A percentile compares a stretch with the other conserved stretches of the same genome.
phyloP scores from a whole-genome alignment of 2,329 filamentous ascomycete genomes.

The Neopestalotiopsis clavispora region DNA sequence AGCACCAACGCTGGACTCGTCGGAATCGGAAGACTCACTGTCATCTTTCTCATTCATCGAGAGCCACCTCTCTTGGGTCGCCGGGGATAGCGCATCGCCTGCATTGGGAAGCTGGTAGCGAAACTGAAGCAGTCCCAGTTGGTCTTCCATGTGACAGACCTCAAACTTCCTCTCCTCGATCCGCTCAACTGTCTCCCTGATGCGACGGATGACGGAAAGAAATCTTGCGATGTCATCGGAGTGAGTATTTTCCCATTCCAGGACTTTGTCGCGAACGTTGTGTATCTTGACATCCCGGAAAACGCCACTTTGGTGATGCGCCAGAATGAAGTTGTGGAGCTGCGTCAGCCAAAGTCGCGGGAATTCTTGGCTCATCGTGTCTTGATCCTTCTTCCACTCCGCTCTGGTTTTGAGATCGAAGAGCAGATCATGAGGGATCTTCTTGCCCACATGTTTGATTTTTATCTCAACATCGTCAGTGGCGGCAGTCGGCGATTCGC shows the following conservation, averaged over 20 bases:
- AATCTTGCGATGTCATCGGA: background rate
- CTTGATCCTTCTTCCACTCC: conserved; percentile 26
- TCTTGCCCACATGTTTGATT: conserved; percentile 28
- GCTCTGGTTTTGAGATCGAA: conserved; percentile 53
- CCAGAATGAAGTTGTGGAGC: conserved; percentile 44
- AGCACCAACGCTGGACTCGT: no score
- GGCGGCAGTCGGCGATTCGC: background rate
- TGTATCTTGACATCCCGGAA: conserved; percentile 37
- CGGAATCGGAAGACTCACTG: background rate
- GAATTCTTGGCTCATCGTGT: conserved; percentile 41
- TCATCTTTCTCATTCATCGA: background rate
- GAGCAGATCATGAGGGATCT: conserved; percentile 36
- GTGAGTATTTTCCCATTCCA: conserved; percentile 16
- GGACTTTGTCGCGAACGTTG: conserved; percentile 14
- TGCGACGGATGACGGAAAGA: conserved; percentile 16
- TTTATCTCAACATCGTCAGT: background rate
- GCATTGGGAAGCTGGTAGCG: conserved; percentile 11
- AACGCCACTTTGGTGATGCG: conserved; percentile 41
- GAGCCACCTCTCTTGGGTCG: conserved; percentile 15
- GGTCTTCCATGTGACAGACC: conserved; percentile 12
- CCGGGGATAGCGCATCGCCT: conserved; percentile 5
- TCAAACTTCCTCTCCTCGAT: conserved; percentile 7
- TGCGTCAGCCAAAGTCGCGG: conserved; percentile 48
- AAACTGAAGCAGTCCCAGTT: background rate
- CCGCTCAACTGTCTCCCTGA: background rate